These are phyloP conservation scores for Sphaerulina musiva DNA, from an alignment of 2,329 filamentous ascomycete species.

Conservation along the genomic window DNA sequence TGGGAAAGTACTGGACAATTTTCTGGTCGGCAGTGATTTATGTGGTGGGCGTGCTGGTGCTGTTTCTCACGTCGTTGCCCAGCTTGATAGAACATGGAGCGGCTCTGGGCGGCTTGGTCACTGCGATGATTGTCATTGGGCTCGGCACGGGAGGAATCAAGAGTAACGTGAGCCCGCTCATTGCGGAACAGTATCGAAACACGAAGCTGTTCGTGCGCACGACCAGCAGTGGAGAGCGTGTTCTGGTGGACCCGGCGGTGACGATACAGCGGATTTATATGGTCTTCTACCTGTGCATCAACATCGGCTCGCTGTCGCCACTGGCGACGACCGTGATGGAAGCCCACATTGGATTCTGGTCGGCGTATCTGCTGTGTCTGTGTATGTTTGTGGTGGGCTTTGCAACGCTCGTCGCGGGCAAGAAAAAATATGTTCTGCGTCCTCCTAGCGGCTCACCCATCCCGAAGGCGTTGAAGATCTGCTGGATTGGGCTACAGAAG, in stretches of 20 bases:
- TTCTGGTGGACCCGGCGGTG: constrained; percentile 42
- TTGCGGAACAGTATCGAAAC: constrained; percentile 41
- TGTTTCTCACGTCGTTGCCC: constrained; percentile 59
- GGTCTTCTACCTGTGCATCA: constrained; percentile 50
- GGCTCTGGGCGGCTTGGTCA: constrained; percentile 56
- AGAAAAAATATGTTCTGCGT: constrained; percentile 48
- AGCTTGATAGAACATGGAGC: constrained; percentile 53
- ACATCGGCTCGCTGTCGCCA: constrained; percentile 58
- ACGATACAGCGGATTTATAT: constrained; percentile 34
- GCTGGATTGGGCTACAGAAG: constrained; percentile 48
- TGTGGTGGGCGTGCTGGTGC: constrained; percentile 58
- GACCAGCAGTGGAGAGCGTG: constrained; percentile 37
- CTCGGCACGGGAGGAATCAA: constrained; percentile 74
- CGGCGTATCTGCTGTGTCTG: constrained; percentile 55
- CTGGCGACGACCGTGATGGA: constrained; percentile 53
- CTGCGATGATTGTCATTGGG: constrained; percentile 60
- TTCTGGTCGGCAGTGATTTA: constrained; percentile 57
- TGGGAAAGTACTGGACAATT: constrained; percentile 64
- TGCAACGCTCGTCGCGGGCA: constrained; percentile 42
- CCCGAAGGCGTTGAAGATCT: constrained; percentile 52
- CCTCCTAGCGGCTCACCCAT: constrained; percentile 67
- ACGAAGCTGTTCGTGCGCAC: constrained; percentile 35
- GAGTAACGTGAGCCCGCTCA: constrained; percentile 57
- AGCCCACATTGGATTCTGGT: constrained; percentile 57
- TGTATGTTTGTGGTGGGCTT: constrained; percentile 58